phyloP scores from a whole-genome alignment of 2,329 filamentous ascomycete genomes.

The Parascedosporium putredinis region DNA sequence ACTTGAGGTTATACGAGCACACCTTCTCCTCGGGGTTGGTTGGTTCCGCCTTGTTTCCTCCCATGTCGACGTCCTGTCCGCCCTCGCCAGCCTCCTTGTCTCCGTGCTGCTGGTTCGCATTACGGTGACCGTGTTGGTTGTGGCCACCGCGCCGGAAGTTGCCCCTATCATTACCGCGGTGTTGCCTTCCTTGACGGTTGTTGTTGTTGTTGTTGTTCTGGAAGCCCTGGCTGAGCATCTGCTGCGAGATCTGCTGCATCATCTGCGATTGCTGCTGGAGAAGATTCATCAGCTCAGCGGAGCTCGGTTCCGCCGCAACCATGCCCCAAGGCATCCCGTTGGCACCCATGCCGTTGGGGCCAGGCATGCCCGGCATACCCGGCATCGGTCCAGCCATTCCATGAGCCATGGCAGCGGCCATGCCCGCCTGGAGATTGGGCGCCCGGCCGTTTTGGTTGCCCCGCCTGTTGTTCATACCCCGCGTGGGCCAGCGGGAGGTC shows the following conservation, averaged over 20 bases:
- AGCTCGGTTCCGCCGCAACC: slow-evolving; percentile 29
- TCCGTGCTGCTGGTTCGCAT: slow-evolving; percentile 17
- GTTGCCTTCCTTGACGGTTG: slow-evolving; percentile 30
- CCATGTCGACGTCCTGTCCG: slow-evolving; percentile 54
- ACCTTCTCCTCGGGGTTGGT: slow-evolving; percentile 54
- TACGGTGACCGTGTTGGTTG: slow-evolving; percentile 23
- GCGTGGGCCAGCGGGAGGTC: slow-evolving; percentile 62
- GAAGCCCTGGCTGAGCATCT: slow-evolving; percentile 41
- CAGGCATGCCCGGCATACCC: slow-evolving; percentile 31
- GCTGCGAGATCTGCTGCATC: slow-evolving; percentile 65
- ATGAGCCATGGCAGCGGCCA: slow-evolving; percentile 28
- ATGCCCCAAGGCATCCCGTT: slow-evolving; percentile 34
- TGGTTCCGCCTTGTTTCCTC: slow-evolving; percentile 39
- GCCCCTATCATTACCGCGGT: slow-evolving; percentile 51
- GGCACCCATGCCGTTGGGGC: slow-evolving; percentile 10
- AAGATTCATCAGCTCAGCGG: slow-evolving; percentile 57
- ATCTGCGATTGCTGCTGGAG: slow-evolving; percentile 80
- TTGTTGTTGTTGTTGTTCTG: no score
- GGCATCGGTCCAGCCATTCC: slow-evolving; percentile 27
- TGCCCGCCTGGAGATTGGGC: slow-evolving; percentile 38
- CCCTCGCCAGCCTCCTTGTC: slow-evolving; percentile 27
- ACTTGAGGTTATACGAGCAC: slow-evolving; percentile 84
- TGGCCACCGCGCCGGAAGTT: slow-evolving; percentile 40
- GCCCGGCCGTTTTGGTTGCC: slow-evolving; percentile 38
- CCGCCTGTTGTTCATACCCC: slow-evolving; percentile 23